Evolutionary conservation across 306 rosid genomes (phyloP).

Genomic region (Gleditsia sinensis): DNA sequence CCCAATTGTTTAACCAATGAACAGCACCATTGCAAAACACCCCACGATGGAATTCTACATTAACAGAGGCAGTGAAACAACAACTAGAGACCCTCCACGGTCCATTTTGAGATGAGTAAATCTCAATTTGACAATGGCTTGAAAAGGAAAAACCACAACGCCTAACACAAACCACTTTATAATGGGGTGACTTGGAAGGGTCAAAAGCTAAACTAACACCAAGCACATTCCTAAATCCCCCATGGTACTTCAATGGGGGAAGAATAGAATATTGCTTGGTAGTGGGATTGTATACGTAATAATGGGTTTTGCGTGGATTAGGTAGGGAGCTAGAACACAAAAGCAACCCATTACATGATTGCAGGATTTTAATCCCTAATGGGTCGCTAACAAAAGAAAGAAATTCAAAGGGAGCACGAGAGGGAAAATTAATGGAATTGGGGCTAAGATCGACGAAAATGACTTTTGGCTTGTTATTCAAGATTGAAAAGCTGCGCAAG

Average conservation of each 20-base stretch:
- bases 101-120: constrained; percentile 24
- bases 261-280: constrained; percentile 15
- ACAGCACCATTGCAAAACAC: constrained; percentile 41
- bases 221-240: not conserved
- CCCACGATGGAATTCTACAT: constrained; percentile 16
- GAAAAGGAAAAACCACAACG: not conserved
- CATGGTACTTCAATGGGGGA: not conserved
- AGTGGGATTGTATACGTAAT: not conserved
- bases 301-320: no score
- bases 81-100: constrained; percentile 28
- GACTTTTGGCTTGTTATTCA: not conserved
- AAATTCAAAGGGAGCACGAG: not conserved
- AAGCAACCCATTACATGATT: constrained; percentile 37
- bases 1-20: constrained; percentile 27
- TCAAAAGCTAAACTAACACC: constrained; percentile 25
- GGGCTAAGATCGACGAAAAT: constrained; percentile 4
- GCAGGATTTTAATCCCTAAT: constrained; percentile 1
- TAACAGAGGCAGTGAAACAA: not conserved
- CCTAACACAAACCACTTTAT: constrained; percentile 30
- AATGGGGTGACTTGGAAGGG: constrained; percentile 31
- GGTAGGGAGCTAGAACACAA: constrained; percentile 18
- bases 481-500: not conserved
- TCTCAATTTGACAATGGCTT: constrained; percentile 20
- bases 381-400: not conserved
- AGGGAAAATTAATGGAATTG: not conserved